Evolutionary conservation across 352 stramenopile genomes (phyloP), one percentile per base, ranked within the genome.

Genomic region (Thraustotheca clavata): DNA sequence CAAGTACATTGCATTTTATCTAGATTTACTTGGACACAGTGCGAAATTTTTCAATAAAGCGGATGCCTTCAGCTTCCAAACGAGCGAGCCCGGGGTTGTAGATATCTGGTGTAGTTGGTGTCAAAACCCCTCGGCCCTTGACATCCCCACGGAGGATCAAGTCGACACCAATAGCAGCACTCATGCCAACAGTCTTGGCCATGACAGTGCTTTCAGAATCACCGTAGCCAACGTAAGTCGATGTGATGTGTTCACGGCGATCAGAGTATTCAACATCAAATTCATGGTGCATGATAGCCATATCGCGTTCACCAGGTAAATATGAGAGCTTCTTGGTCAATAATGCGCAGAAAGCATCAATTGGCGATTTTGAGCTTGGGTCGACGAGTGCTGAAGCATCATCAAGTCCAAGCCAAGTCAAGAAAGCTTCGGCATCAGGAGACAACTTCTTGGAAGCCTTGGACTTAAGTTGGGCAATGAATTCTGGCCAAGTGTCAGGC

Each of bases 161-260:
- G 60, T 98, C 88, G 14, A 96, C 86, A 22, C 90, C 91, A 57
- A 97, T 94, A 6, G 94, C 95, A 41, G 92, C 87, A 46, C 91
- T 97, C 46, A 97, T 85, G 6, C 95, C 95, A 27, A 98, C 95
- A 9, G 94, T 98, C 73, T 97, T 96, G 18, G 89, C 88, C 95
- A 98, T 98, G 33, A 97, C 88, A 2, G 90, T 97, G 73, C 96
- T 92, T 6, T 89, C 81, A 6, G 89, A 73, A 29, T 92, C 82
- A 5, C 93, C 94, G 68, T 97, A 98, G 4, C 92, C 86, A 31
- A 97, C 81, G 31, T 97, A 89, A 11, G 83, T 96, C 1, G 88
- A 97, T 8, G 81, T 90, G 34, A 95, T 87, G 63, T 75, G 84
- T 74, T 98, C 89, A 60, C 86, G 84, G 59, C 82, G 86, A 50